Base-by-base conservation (phyloP, 2,329 filamentous ascomycete genomes). In the Paracoccidioides brasiliensis region DNA sequence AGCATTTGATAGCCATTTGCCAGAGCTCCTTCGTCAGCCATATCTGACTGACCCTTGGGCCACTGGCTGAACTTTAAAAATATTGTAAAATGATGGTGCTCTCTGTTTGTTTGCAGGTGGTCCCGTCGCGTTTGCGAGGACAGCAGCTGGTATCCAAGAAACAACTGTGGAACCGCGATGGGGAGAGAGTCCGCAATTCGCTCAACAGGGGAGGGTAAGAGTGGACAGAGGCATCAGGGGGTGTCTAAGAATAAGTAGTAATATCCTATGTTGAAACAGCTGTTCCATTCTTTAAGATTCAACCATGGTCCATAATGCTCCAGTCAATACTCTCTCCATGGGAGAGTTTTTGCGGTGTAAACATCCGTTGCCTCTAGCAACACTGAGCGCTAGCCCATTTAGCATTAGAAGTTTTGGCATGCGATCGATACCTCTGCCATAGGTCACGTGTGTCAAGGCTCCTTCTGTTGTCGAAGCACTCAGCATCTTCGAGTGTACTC, bases 1-100 rank as follows among this genome's bases (percentile, higher is more conserved):
- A 97, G 80, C 70, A 97, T 87, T 74, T 95, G 88, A 72, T 95
- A 98, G 69, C 88, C 85, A 67, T 84, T 84, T 64, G 90, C 87
- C 77, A 94, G 84, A 62, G 76, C 79, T 59, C 61, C 57, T 57
- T 73, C 71, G 56, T 71, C 72, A 55, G 66, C 69, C 71, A 72
- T 73, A 57, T 58, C 67, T 66, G 60, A 52, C 67, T 66, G 60
- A 52, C 7, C 3, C 15, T 43, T 32, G 3, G 9, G 3, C 1
- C 10, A 3, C 10, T 2, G 32, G 37, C 22, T 22, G 32, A 33
- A 10, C 9, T 14, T 5, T 14, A 22, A 38, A 50, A 50, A 38
- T 37, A 50, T n/a, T n/a, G 37, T 2, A 10, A 5, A 14, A 42
- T 28, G 35, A 43, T 14, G 50, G n/a, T n/a, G 38, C 38, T 33